Base-by-base conservation (phyloP, 2,329 filamentous ascomycete species). In the Lachnellula arida region DNA sequence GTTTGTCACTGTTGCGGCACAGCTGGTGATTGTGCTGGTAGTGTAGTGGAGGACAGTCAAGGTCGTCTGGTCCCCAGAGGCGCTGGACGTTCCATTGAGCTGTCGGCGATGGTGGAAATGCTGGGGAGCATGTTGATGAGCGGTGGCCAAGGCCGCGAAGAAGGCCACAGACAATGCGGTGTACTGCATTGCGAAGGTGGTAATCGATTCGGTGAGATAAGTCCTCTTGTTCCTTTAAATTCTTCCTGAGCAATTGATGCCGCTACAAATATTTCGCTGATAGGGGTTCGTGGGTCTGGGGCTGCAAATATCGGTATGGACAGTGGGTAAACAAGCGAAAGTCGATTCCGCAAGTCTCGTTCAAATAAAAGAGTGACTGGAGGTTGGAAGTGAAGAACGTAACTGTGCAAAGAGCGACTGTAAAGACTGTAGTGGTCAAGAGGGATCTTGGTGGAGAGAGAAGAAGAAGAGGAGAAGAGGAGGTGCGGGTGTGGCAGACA, bases 1-100 rank as follows among this genome's bases (percentile, higher is more conserved):
- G 66, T 74, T 60, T 59, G 72, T 74, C 56, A 75, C 69, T 53
- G 70, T 68, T 22, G 72, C 61, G 12, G 72, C 71, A 55, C 73
- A 75, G 53, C 67, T 70, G 51, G 68, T 71, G 59, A 74, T 60
- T 49, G 73, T 75, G 54, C 67, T 63, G 54, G 72, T 57, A 23
- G 63, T 60, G 35, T 57, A 25, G 64, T 61, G 35, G 73, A 74
- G 7, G 70, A 64, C 34, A 67, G 63, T 73, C 61, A 76, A 64
- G 63, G 75, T 76, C 28, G 74, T 75, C 53, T 68, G 61, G 19
- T 54, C 47, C 23, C 42, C 50, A 19, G 51, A 39, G 25, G 51
- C 53, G 34, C 53, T 53, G 25, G 55, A 40, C 35, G 59, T 60
- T 34, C 49, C 54, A 56, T 68, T 68, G 46, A 60, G 51, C 8